A percentile compares a stretch with the other conserved stretches of the same genome.
phyloP scores from a whole-genome alignment of 768 basidiomycete species.

The Gloeostereum incarnatum region DNA sequence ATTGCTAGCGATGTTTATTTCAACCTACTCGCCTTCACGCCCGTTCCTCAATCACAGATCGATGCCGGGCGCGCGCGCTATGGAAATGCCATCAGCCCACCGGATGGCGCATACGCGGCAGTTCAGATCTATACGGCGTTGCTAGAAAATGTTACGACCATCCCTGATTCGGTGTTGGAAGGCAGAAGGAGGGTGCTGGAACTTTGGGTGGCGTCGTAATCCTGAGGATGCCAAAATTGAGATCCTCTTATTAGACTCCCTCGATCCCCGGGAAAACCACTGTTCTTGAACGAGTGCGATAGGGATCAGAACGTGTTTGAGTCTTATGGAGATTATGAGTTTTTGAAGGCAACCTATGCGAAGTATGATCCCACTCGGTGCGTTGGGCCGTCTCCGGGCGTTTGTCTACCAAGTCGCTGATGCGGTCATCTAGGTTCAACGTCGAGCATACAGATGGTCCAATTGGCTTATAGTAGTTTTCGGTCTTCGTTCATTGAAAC shows the following conservation, averaged over 20 bases:
- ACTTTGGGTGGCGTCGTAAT: neutral
- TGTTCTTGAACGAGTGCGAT: constrained; percentile 32
- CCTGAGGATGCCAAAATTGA: constrained; percentile 1
- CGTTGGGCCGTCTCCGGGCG: constrained; percentile 3
- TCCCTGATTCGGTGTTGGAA: constrained; percentile 16
- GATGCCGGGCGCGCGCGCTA: constrained; percentile 21
- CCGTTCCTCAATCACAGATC: constrained; percentile 24
- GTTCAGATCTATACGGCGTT: constrained; percentile 23
- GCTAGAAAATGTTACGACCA: constrained; percentile 5
- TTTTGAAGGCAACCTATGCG: constrained; percentile 24
- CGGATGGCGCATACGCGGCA: constrained; percentile 22
- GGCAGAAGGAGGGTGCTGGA: constrained; percentile 12
- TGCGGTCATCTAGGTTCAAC: constrained; percentile 19
- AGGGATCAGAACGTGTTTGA: constrained; percentile 25
- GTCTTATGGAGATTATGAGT: constrained; percentile 27
- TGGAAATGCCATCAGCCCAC: constrained; percentile 28
- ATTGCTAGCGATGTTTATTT: constrained; percentile 15
- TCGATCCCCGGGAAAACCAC: constrained; percentile 24
- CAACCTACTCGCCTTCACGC: constrained; percentile 26
- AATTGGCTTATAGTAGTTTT: constrained; percentile 12
- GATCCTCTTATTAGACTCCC: constrained; percentile 18
- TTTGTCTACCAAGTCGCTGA: neutral
- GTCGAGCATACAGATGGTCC: constrained; percentile 22
- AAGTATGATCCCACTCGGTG: constrained; percentile 36
- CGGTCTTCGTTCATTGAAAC: too few relatives aligned